A percentile compares a stretch with the other conserved stretches of the same genome.
phyloP scores from a whole-genome alignment of 495 filamentous ascomycete species.

The Lophiotrema nucula region DNA sequence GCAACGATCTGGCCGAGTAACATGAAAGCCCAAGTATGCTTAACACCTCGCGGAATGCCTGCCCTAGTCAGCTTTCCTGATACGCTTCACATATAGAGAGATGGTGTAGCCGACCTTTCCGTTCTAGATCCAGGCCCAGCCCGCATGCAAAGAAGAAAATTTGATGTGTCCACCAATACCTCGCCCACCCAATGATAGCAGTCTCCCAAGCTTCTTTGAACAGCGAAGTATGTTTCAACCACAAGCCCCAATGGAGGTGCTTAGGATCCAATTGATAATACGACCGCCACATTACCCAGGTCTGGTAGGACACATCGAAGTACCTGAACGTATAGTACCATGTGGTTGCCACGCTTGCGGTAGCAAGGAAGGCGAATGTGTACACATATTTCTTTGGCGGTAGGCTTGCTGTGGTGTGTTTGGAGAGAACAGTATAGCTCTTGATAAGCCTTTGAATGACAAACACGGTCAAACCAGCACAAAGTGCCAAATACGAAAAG shows the following conservation, averaged over 20 bases:
- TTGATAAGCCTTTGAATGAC: conserved; percentile 21
- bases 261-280: conserved; percentile 6
- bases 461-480: conserved; percentile 28
- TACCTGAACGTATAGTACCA: conserved; percentile 32
- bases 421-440: conserved; percentile 13
- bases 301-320: conserved; percentile 27
- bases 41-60: conserved; percentile 33
- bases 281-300: conserved; percentile 22
- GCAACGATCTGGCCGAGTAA: conserved; percentile 39
- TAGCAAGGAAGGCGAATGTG: conserved; percentile 21
- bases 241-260: conserved; percentile 25
- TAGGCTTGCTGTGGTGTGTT: conserved; percentile 5
- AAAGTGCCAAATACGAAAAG: conserved; percentile 25
- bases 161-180: conserved; percentile 36
- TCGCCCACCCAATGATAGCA: conserved; percentile 17
- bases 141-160: conserved; percentile 32
- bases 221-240: conserved; percentile 30
- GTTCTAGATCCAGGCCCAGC: conserved; percentile 21
- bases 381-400: conserved; percentile 13
- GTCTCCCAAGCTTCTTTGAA: conserved; percentile 36
- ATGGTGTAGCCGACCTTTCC: too few relatives aligned
- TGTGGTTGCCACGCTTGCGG: conserved; percentile 24
- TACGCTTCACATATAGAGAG: too few relatives aligned
- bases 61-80: conserved; percentile 4
- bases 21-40: conserved; percentile 41